phyloP scores from a whole-genome alignment of 1,139 yeast genomes.

The Hansenula sp. region DNA sequence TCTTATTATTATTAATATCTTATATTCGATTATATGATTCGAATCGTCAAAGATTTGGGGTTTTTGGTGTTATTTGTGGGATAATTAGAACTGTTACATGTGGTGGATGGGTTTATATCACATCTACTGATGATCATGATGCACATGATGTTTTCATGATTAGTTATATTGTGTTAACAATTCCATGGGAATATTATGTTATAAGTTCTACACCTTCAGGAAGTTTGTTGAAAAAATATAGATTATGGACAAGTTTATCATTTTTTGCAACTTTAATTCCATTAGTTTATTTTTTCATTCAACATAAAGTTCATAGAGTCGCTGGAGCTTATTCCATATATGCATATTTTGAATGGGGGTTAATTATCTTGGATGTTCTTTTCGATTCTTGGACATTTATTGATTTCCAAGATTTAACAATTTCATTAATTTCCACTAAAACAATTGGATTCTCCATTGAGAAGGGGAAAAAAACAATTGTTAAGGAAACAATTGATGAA shows the following conservation, averaged over 20 bases:
- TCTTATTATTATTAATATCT: constrained; percentile 57
- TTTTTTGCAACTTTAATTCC: constrained; percentile 78
- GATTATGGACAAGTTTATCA: constrained; percentile 49
- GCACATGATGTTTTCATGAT: constrained; percentile 96
- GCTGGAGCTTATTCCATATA: constrained; percentile 96
- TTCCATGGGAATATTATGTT: constrained; percentile 83
- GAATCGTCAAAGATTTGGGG: constrained; percentile 20
- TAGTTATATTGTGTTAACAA: constrained; percentile 75
- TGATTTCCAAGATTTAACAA: constrained; percentile 60
- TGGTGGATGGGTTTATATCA: constrained; percentile 98
- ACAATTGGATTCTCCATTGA: constrained; percentile 10
- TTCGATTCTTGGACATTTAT: constrained; percentile 77
- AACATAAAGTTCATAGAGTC: constrained; percentile 81
- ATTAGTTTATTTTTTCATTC: constrained; percentile 82
- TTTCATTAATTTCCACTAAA: constrained; percentile 26
- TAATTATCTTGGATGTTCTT: constrained; percentile 75
- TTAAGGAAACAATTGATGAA: constrained; percentile 18
- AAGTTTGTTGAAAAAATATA: constrained; percentile 44
- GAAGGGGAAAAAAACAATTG: neutral
- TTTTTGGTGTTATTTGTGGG: constrained; percentile 53
- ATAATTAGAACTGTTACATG: constrained; percentile 83
- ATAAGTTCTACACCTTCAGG: constrained; percentile 51
- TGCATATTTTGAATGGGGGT: constrained; percentile 92
- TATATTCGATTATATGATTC: constrained; percentile 18
- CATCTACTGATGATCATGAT: constrained; percentile 96